Percentiles rank a stretch among this genome's conserved stretches.
Evolutionary conservation across 2,329 filamentous ascomycete genomes (phyloP).

Genomic region (Cytospora mali): DNA sequence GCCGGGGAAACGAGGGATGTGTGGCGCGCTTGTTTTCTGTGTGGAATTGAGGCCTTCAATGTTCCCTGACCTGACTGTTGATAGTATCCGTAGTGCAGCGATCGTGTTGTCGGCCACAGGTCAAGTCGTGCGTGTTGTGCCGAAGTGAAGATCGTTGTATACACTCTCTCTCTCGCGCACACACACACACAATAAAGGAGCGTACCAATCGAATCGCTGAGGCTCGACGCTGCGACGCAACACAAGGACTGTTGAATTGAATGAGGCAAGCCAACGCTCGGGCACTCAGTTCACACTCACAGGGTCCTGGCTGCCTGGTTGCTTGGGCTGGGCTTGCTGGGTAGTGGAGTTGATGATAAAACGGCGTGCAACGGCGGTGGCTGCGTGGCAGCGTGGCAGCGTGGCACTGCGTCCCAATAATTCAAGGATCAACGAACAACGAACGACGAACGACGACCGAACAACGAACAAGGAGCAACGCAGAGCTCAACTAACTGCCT

Average conservation of each 20-base stretch:
- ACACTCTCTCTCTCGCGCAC: neutral
- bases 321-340: neutral
- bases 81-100: slow-evolving; percentile 3
- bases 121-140: neutral
- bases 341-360: neutral
- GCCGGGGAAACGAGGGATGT: slow-evolving; percentile 16
- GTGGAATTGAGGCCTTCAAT: slow-evolving; percentile 5
- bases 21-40: slow-evolving; percentile 9
- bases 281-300: slow-evolving; percentile 1
- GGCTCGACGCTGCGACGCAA: slow-evolving; percentile 3
- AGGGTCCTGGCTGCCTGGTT: too few relatives aligned
- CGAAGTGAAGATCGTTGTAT: neutral
- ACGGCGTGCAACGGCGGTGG: neutral
- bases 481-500: neutral
- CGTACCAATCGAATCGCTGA: neutral
- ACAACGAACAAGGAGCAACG: neutral
- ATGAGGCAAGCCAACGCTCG: slow-evolving; percentile 20
- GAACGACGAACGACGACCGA: neutral
- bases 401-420: slow-evolving; percentile 10
- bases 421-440: neutral
- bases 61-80: slow-evolving; percentile 4
- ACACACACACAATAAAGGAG: neutral
- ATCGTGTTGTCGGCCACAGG: neutral
- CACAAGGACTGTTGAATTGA: slow-evolving; percentile 2
- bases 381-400: neutral